Percentiles rank a stretch among this genome's conserved stretches.
phyloP scores from a whole-genome alignment of 140 eudicot species.

The Anethum foeniculum region DNA sequence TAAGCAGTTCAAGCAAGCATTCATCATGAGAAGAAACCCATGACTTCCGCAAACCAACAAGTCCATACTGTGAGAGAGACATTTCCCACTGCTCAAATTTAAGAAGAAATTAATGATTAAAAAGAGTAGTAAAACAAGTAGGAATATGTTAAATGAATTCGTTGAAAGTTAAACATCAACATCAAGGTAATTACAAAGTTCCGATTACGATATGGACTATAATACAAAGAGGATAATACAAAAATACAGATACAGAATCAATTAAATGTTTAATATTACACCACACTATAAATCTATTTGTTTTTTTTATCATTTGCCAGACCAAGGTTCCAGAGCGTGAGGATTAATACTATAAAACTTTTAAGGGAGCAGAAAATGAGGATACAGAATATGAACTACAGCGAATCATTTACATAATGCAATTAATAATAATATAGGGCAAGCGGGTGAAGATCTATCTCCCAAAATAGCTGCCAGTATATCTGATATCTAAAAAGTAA shows the following conservation, averaged over 20 bases:
- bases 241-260: not conserved
- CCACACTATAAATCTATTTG: not conserved
- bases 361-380: not conserved
- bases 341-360: not conserved
- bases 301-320: not conserved
- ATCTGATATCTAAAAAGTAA: not conserved
- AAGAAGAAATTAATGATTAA: not conserved
- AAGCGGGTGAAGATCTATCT: not conserved
- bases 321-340: not conserved
- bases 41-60: not conserved
- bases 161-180: not conserved
- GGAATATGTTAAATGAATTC: not conserved
- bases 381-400: not conserved
- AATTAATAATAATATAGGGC: not conserved
- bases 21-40: not conserved
- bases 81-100: not conserved
- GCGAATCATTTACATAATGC: not conserved
- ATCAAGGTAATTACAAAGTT: not conserved
- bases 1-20: conserved; percentile 1
- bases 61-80: conserved; percentile 4
- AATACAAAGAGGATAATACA: not conserved
- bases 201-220: not conserved
- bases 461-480: not conserved
- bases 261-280: not conserved
- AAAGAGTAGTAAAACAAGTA: not conserved